Conservation (phyloP, 139 green algal species). For the Desmodesmus armatus region DNA sequence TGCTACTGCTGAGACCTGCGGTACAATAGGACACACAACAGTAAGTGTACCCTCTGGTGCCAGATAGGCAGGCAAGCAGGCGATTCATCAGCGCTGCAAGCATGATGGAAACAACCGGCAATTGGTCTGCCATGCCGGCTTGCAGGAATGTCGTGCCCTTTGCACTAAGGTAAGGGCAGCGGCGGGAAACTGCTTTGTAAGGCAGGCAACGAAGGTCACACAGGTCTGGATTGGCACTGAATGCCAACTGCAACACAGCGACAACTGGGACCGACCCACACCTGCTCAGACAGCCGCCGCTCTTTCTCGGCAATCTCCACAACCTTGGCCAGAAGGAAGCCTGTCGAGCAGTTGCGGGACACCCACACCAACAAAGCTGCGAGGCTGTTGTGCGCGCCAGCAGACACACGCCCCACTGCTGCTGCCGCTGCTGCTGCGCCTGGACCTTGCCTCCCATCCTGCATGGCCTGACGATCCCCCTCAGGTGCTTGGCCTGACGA, state of each 20-base stretch:
- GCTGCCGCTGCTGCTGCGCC: not conserved
- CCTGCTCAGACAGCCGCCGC: not conserved
- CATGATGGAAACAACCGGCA: not conserved
- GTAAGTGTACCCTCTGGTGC: no score
- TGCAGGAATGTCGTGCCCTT: no score
- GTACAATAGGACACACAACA: no score
- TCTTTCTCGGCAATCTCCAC: slow-evolving; percentile 7
- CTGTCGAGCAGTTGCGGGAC: not conserved
- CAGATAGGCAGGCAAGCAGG: no score
- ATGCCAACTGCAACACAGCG: not conserved
- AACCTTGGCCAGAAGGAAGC: not conserved
- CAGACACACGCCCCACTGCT: not conserved
- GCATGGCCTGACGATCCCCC: not conserved
- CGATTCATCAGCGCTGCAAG: no score
- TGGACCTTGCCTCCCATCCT: not conserved
- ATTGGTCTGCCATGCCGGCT: no score
- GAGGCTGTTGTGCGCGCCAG: not conserved
- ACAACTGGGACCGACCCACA: not conserved
- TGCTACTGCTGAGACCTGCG: no score
- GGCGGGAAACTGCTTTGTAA: no score
- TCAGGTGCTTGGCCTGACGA: not conserved
- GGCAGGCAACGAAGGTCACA: no score
- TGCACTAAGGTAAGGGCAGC: no score
- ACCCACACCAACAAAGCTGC: slow-evolving; percentile 27
- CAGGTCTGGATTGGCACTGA: not conserved